A percentile compares a stretch with the other conserved stretches of the same genome.
Conservation (phyloP, 108 stramenopile genomes). For the Epipyxis sp. region DNA sequence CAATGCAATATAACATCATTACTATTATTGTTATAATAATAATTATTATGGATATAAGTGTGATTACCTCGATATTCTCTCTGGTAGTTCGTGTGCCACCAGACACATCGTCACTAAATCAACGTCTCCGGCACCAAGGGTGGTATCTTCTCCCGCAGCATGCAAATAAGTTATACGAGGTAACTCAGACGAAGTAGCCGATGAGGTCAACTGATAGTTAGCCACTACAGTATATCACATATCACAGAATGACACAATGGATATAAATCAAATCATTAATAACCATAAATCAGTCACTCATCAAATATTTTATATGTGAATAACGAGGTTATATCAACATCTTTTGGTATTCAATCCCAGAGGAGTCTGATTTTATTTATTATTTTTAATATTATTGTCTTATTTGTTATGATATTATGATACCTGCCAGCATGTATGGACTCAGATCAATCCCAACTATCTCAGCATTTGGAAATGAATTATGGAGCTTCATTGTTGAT, state of each 20-base stretch:
- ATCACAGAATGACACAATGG: no score
- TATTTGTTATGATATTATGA: not conserved
- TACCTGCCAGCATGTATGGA: slow-evolving; percentile 54
- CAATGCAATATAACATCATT: not conserved
- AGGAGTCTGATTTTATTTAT: not conserved
- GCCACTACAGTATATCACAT: not conserved
- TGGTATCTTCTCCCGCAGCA: slow-evolving; percentile 48
- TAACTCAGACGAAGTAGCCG: not conserved
- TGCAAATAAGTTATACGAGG: slow-evolving; percentile 41
- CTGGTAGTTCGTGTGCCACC: slow-evolving; percentile 34
- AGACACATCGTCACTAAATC: slow-evolving; percentile 52
- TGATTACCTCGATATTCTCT: not conserved
- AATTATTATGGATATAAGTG: not conserved
- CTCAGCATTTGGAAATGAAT: slow-evolving; percentile 41
- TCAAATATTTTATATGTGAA: no score
- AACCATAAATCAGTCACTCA: no score
- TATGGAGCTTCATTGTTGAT: slow-evolving; percentile 40
- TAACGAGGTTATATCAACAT: not conserved
- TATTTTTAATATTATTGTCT: not conserved
- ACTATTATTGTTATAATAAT: not conserved
- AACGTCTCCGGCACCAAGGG: slow-evolving; percentile 38
- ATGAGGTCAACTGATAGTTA: not conserved
- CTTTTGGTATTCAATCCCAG: not conserved
- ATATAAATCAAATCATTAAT: no score
- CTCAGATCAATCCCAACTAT: slow-evolving; percentile 50